Evolutionary conservation across 2,329 filamentous ascomycete species (phyloP).

Genomic region (Fusarium sp.): DNA sequence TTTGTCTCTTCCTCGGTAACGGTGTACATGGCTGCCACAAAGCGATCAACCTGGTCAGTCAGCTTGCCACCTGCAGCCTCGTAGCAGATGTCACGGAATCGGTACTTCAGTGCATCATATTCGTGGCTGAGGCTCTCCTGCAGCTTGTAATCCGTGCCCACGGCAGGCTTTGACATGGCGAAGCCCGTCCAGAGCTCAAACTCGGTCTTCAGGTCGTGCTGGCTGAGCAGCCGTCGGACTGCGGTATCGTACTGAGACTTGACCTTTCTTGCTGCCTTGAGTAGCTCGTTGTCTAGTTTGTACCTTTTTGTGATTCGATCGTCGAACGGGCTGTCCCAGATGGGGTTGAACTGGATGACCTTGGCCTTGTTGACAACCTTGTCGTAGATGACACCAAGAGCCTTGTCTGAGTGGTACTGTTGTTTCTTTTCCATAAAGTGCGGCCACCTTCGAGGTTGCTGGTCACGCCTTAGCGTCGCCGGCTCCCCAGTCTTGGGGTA

Average conservation of each 20-base stretch:
- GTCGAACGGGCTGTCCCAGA: constrained; percentile 82
- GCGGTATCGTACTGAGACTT: constrained; percentile 84
- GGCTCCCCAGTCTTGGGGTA: constrained; percentile 90
- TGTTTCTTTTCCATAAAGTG: constrained; percentile 86
- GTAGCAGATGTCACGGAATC: constrained; percentile 75
- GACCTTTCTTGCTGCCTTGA: constrained; percentile 71
- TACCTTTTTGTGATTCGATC: constrained; percentile 75
- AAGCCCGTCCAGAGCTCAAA: constrained; percentile 95
- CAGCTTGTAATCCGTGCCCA: constrained; percentile 84
- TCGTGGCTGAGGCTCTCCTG: constrained; percentile 84
- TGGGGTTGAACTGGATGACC: constrained; percentile 75
- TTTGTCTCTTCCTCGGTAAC: constrained; percentile 80
- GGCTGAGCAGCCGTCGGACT: constrained; percentile 83
- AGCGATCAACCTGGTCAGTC: constrained; percentile 71
- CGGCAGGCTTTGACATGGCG: constrained; percentile 77
- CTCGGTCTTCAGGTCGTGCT: constrained; percentile 85
- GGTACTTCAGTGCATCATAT: constrained; percentile 72
- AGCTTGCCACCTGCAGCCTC: constrained; percentile 71
- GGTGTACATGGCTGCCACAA: constrained; percentile 89
- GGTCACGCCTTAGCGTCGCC: constrained; percentile 71
- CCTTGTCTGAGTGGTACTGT: constrained; percentile 74
- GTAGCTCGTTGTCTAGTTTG: constrained; percentile 62
- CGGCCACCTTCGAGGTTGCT: constrained; percentile 76
- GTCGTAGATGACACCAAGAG: constrained; percentile 88
- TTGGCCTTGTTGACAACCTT: constrained; percentile 64